A percentile compares a stretch with the other conserved stretches of the same genome.
Conservation (phyloP, 2,329 filamentous ascomycete species). For the Thermomyces lanuginosus region DNA sequence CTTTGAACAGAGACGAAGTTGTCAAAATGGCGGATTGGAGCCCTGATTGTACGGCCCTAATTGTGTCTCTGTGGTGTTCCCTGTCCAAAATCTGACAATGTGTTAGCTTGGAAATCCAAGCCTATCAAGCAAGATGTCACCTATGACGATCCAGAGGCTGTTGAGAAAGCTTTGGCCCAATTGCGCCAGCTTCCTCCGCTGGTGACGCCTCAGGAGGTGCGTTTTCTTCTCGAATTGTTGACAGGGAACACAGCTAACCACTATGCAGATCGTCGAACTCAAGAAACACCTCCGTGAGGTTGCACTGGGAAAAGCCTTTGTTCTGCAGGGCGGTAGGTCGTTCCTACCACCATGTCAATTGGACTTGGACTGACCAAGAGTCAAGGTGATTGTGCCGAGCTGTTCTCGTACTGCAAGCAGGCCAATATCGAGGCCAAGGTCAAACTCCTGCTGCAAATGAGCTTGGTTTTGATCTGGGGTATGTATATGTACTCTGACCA, state of each 20-base stretch:
- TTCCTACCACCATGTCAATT: background rate
- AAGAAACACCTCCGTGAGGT: constrained; percentile 69
- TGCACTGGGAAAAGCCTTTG: constrained; percentile 75
- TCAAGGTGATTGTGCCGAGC: constrained; percentile 67
- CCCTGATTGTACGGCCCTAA: constrained; percentile 12
- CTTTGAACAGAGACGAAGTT: too few relatives aligned
- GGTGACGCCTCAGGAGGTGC: constrained; percentile 31
- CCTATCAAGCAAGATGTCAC: constrained; percentile 32
- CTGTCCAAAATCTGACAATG: background rate
- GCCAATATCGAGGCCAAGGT: constrained; percentile 87
- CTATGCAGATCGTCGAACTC: constrained; percentile 49
- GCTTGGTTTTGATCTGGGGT: constrained; percentile 81
- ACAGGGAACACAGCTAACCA: background rate
- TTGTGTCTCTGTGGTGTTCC: constrained; percentile 1
- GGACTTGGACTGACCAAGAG: constrained; percentile 2
- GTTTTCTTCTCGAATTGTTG: constrained; percentile 1
- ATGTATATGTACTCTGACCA: constrained; percentile 19
- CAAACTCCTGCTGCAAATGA: constrained; percentile 94
- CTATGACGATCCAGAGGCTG: constrained; percentile 27
- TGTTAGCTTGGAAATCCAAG: constrained; percentile 27
- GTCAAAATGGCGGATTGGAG: constrained; percentile 16
- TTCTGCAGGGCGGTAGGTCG: constrained; percentile 65
- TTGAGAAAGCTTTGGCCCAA: constrained; percentile 25
- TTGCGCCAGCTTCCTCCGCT: constrained; percentile 31
- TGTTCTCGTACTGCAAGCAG: constrained; percentile 91